A percentile compares a stretch with the other conserved stretches of the same genome.
Evolutionary conservation across 495 filamentous ascomycete genomes (phyloP).

Genomic region (Aspergillus steynii): DNA sequence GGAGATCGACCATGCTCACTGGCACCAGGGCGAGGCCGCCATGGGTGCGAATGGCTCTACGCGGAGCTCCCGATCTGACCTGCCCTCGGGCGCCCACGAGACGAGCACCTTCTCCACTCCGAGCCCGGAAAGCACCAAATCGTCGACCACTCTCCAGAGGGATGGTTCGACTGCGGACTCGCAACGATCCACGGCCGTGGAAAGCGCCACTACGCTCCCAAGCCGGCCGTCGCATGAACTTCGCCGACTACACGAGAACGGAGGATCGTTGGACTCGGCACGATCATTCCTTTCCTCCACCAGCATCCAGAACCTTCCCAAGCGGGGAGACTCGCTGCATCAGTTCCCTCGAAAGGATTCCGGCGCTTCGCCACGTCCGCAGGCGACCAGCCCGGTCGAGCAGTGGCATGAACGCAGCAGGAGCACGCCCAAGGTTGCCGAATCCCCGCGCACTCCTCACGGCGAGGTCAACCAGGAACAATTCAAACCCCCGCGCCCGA

Average conservation of each 20-base stretch:
- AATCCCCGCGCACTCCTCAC: conserved; percentile 61
- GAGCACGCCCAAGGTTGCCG: conserved; percentile 20
- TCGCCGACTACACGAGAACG: conserved; percentile 40
- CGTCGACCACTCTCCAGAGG: conserved; percentile 27
- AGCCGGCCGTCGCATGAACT: conserved; percentile 41
- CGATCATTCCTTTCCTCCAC: conserved; percentile 30
- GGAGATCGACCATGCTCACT: conserved; percentile 39
- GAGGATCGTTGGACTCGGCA: conserved; percentile 35
- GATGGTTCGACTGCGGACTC: conserved; percentile 26
- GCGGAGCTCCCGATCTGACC: conserved; percentile 63
- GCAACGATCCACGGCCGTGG: conserved; percentile 20
- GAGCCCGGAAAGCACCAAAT: conserved; percentile 36
- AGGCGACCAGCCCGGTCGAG: conserved; percentile 17
- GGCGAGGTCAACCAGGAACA: conserved; percentile 45
- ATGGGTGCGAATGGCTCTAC: conserved; percentile 51
- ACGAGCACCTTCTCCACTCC: conserved; percentile 36
- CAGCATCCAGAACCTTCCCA: conserved; percentile 42
- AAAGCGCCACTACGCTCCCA: conserved; percentile 30
- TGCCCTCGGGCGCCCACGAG: conserved; percentile 31
- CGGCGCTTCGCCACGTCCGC: conserved; percentile 28
- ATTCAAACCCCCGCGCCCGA: conserved; percentile 42
- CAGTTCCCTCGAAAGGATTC: conserved; percentile 38
- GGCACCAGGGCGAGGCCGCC: conserved; percentile 40
- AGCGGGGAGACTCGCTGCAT: conserved; percentile 59
- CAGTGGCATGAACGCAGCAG: conserved; percentile 21